These are phyloP conservation scores for Rhizomucor miehei DNA, from an alignment of 371 early-diverging fungal species.

Conservation along the genomic window DNA sequence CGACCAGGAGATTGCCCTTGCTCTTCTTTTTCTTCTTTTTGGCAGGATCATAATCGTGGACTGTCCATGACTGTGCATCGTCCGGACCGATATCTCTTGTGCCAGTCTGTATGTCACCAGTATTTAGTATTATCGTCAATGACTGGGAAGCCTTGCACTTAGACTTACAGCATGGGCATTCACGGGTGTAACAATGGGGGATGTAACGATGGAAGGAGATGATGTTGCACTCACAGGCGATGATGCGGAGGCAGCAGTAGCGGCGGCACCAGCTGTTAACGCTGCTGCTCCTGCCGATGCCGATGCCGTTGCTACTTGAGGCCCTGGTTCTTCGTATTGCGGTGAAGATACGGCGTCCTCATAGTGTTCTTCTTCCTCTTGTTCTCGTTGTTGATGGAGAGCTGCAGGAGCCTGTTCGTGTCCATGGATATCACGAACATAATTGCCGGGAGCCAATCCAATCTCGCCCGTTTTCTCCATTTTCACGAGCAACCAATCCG, in stretches of 20 bases:
- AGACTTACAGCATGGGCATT: slow-evolving; percentile 22
- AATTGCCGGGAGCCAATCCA: slow-evolving; percentile 78
- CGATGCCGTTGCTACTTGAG: slow-evolving; percentile 6
- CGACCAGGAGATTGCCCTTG: slow-evolving; percentile 63
- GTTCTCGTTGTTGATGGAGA: neutral
- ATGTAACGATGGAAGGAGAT: slow-evolving; percentile 3
- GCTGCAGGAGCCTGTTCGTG: slow-evolving; percentile 3
- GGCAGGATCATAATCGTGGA: slow-evolving; percentile 40
- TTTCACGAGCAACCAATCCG: slow-evolving; percentile 77
- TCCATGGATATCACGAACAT: slow-evolving; percentile 52
- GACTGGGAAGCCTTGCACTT: neutral
- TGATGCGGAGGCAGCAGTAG: slow-evolving; percentile 13
- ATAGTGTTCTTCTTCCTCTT: slow-evolving; percentile 5
- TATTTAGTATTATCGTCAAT: neutral
- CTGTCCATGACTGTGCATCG: slow-evolving; percentile 36
- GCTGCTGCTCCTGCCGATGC: neutral
- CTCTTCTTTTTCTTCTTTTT: slow-evolving; percentile 70
- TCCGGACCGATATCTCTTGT: slow-evolving; percentile 14
- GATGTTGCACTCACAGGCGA: slow-evolving; percentile 9
- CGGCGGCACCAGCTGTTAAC: too few species aligned
- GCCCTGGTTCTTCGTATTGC: slow-evolving; percentile 14
- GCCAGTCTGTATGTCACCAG: neutral
- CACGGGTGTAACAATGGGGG: slow-evolving; percentile 19
- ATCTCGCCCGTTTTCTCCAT: slow-evolving; percentile 44
- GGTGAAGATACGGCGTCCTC: neutral